phyloP scores from a whole-genome alignment of 1,139 yeast species.

The Blastobotrys illinoisensis region DNA sequence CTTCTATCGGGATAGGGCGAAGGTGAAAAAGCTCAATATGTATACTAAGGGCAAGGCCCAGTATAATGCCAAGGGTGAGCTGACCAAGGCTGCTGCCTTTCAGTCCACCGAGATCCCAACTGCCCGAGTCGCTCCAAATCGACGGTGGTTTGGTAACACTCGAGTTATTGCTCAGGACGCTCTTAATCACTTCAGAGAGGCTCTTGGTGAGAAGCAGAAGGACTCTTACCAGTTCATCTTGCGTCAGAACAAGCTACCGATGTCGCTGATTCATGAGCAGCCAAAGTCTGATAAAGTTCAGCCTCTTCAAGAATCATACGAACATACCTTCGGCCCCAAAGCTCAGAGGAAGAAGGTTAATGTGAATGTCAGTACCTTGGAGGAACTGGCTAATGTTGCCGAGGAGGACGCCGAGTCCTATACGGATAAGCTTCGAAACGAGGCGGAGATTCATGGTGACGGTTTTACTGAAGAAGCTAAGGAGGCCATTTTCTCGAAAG shows the following conservation, averaged over 20 bases:
- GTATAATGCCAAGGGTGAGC: conserved; percentile 82
- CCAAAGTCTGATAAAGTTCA: conserved; percentile 71
- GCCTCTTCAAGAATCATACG: conserved; percentile 78
- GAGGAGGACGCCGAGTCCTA: conserved; percentile 53
- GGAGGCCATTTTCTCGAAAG: conserved; percentile 92
- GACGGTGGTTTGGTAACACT: conserved; percentile 97
- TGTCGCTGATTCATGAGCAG: conserved; percentile 83
- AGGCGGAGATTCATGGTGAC: conserved; percentile 53
- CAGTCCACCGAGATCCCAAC: conserved; percentile 85
- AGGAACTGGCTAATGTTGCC: conserved; percentile 67
- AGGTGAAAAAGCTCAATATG: conserved; percentile 86
- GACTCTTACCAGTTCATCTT: conserved; percentile 86
- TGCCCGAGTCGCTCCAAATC: conserved; percentile 93
- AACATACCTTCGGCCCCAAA: conserved; percentile 86
- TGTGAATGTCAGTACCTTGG: conserved; percentile 68
- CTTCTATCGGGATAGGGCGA: conserved; percentile 88
- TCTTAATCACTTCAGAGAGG: conserved; percentile 86
- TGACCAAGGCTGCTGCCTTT: conserved; percentile 78
- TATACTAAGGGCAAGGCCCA: conserved; percentile 86
- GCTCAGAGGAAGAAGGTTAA: conserved; percentile 91
- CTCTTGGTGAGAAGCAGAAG: conserved; percentile 79
- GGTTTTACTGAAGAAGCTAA: conserved; percentile 87
- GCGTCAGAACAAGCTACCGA: conserved; percentile 87
- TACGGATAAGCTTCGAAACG: conserved; percentile 55
- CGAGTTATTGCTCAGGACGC: conserved; percentile 98